A percentile compares a stretch with the other conserved stretches of the same genome.
phyloP scores from a whole-genome alignment of 202 grass and related monocot genomes.

The Carex arenaria region DNA sequence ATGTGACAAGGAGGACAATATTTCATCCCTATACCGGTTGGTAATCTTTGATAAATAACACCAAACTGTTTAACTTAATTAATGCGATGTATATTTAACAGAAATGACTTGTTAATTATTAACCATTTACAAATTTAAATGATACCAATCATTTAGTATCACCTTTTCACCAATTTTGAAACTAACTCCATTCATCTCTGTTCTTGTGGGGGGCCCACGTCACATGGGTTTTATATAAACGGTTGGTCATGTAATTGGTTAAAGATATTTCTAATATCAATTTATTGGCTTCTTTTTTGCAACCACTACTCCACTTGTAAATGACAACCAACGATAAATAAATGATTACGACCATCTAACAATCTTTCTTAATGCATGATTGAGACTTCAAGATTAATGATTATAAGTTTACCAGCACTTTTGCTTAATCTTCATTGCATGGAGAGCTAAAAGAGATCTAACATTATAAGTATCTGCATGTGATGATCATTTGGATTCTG shows the following conservation, averaged over 20 bases:
- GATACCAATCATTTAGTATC: background rate
- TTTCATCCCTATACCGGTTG: too few species aligned
- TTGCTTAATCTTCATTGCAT: background rate
- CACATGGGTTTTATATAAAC: constrained; percentile 25
- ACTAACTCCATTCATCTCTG: background rate
- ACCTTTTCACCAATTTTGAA: constrained; percentile 16
- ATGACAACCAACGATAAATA: constrained; percentile 4
- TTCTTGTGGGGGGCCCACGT: constrained; percentile 7
- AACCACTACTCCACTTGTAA: constrained; percentile 18
- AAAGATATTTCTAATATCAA: background rate
- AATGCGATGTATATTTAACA: background rate
- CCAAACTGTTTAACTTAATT: too few species aligned
- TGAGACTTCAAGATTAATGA: background rate
- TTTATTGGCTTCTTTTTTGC: constrained; percentile 12
- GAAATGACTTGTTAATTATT: background rate
- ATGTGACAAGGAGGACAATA: background rate
- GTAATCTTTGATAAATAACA: too few species aligned
- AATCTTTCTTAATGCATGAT: constrained; percentile 12
- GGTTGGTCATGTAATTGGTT: background rate
- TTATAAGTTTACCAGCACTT: background rate
- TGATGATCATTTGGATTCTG: background rate
- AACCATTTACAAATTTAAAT: background rate
- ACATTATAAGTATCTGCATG: background rate
- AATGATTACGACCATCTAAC: constrained; percentile 19
- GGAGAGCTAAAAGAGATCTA: background rate